These are phyloP conservation scores for Plenodomus biglobosus DNA, from an alignment of 2,329 filamentous ascomycete species.

Conservation along the genomic window DNA sequence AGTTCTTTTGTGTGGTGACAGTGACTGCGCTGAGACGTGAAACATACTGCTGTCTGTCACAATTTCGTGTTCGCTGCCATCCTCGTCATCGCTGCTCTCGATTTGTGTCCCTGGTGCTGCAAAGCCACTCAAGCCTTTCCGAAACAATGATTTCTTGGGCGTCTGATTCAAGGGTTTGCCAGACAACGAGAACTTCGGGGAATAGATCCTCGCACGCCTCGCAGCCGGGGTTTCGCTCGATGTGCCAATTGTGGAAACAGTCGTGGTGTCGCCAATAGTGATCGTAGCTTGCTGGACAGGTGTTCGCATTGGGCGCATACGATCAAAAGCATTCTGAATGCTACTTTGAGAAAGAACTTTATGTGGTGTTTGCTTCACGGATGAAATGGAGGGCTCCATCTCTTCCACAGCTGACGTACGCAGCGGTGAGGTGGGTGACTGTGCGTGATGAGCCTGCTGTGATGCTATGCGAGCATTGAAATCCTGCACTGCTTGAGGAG, in stretches of 20 bases:
- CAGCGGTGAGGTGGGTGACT: neutral
- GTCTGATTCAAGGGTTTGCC: slow-evolving; percentile 33
- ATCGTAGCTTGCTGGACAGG: slow-evolving; percentile 70
- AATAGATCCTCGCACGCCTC: slow-evolving; percentile 48
- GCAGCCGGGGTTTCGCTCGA: slow-evolving; percentile 49
- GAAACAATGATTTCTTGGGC: slow-evolving; percentile 42
- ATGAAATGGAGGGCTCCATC: slow-evolving; percentile 26
- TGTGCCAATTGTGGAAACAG: slow-evolving; percentile 65
- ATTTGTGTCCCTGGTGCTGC: slow-evolving; percentile 55
- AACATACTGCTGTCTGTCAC: slow-evolving; percentile 18
- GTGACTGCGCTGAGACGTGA: slow-evolving; percentile 15
- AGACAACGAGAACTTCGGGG: slow-evolving; percentile 39
- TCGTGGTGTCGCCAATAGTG: slow-evolving; percentile 69
- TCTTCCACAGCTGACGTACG: neutral
- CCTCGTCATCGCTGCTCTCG: slow-evolving; percentile 37
- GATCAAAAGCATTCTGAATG: slow-evolving; percentile 64
- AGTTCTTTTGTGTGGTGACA: slow-evolving; percentile 16
- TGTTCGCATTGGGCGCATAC: slow-evolving; percentile 64
- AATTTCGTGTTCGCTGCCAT: slow-evolving; percentile 19
- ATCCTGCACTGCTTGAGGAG: slow-evolving; percentile 38
- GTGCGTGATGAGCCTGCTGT: slow-evolving; percentile 27
- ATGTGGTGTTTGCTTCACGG: slow-evolving; percentile 34
- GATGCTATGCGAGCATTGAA: slow-evolving; percentile 46
- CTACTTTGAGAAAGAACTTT: slow-evolving; percentile 41
- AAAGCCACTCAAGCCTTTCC: slow-evolving; percentile 55